These are phyloP conservation scores for Teratosphaeria zuluensis DNA, from an alignment of 2,329 filamentous ascomycete species.

Conservation along the genomic window DNA sequence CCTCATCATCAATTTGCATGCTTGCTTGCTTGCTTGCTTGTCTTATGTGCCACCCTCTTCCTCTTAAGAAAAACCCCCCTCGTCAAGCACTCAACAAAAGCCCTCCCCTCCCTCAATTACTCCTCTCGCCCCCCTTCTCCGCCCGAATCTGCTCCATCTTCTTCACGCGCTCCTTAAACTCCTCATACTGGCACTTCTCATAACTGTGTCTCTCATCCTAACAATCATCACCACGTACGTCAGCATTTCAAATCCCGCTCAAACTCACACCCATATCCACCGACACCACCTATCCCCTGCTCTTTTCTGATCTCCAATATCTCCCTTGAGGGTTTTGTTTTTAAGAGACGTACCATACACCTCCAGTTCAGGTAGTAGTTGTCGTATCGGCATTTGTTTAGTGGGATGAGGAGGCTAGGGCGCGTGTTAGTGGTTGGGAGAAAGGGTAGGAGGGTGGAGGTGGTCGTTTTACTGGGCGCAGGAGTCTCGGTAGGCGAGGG, in stretches of 20 bases:
- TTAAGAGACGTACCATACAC: conserved; percentile 64
- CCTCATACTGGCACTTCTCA: conserved; percentile 98
- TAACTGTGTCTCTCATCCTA: conserved; percentile 95
- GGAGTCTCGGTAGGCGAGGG: conserved; percentile 85
- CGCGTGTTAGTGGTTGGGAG: background rate
- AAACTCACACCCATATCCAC: no score
- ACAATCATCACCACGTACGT: background rate
- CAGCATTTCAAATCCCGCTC: no score
- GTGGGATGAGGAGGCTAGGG: conserved; percentile 65
- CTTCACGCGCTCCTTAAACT: conserved; percentile 95
- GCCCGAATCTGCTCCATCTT: conserved; percentile 97
- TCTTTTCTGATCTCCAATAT: background rate
- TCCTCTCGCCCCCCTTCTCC: conserved; percentile 72
- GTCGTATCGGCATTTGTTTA: conserved; percentile 88
- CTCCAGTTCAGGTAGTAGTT: conserved; percentile 96
- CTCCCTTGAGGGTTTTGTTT: background rate
- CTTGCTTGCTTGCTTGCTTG: no score
- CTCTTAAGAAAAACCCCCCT: no score
- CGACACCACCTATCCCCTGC: background rate
- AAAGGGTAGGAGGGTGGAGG: background rate
- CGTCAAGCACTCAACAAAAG: background rate
- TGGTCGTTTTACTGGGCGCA: conserved; percentile 55
- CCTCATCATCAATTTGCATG: background rate
- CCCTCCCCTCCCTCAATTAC: conserved; percentile 50
- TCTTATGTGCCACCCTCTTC: background rate